Conservation (phyloP, 352 stramenopile genomes). For the Pythium brassicae region DNA sequence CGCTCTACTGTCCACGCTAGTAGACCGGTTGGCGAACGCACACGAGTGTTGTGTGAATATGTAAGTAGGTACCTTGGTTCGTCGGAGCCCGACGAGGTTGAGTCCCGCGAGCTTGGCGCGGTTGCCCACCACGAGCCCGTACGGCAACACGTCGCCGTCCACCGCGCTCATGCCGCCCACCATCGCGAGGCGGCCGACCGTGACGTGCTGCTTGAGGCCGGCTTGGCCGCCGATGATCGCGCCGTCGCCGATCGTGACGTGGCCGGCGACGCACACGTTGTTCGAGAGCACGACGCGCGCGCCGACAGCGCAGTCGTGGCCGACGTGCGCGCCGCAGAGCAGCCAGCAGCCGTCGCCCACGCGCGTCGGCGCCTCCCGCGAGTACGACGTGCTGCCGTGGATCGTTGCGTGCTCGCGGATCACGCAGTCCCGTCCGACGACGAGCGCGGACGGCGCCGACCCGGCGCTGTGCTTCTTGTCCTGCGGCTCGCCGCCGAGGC, state of each 20-base stretch:
- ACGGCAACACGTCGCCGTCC: conserved; percentile 80
- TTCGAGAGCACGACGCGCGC: conserved; percentile 75
- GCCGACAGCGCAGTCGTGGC: conserved; percentile 62
- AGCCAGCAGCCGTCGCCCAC: conserved; percentile 81
- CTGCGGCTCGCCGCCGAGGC: conserved; percentile 67
- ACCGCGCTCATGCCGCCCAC: conserved; percentile 75
- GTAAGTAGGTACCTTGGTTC: conserved; percentile 32
- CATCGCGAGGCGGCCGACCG: conserved; percentile 69
- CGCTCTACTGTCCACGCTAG: no score
- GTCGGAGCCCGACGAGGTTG: conserved; percentile 71
- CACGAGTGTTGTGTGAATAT: no score
- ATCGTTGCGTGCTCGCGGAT: conserved; percentile 84
- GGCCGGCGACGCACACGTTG: conserved; percentile 76
- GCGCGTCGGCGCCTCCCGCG: conserved; percentile 31
- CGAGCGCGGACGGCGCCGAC: conserved; percentile 19
- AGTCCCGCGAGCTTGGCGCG: conserved; percentile 69
- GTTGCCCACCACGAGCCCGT: conserved; percentile 69
- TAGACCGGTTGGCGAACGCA: no score
- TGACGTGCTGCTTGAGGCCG: conserved; percentile 74
- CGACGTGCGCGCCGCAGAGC: conserved; percentile 69
- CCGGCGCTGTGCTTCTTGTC: conserved; percentile 59
- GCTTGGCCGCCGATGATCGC: conserved; percentile 78
- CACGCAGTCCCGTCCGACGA: conserved; percentile 64
- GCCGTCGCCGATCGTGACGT: conserved; percentile 70
- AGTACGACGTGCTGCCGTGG: conserved; percentile 75